These are phyloP conservation scores for Microcyclosporella mali DNA, from an alignment of 2,329 filamentous ascomycete species.

Conservation along the genomic window DNA sequence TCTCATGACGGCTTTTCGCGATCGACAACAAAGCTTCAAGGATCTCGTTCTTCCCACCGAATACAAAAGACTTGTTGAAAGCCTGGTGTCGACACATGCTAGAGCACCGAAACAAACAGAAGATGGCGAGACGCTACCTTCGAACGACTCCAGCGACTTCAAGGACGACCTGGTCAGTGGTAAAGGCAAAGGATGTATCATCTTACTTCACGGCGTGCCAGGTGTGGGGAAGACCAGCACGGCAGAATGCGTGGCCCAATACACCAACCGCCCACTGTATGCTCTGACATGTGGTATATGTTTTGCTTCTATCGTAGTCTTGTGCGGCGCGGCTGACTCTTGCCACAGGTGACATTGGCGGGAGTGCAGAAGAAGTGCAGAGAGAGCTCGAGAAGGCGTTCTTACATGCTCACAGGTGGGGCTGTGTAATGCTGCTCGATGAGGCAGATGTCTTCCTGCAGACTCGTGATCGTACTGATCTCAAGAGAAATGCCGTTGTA, in stretches of 20 bases:
- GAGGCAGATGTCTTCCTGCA: slow-evolving; percentile 44
- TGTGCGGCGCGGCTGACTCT: too few relatives aligned
- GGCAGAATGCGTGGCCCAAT: not conserved
- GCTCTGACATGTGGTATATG: not conserved
- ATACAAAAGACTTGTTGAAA: too few relatives aligned
- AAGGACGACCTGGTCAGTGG: not conserved
- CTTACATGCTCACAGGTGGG: slow-evolving; percentile 32
- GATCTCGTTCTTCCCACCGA: too few relatives aligned
- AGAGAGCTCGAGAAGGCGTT: not conserved
- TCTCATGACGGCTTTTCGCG: too few relatives aligned
- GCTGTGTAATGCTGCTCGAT: slow-evolving; percentile 48
- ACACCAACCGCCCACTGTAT: not conserved
- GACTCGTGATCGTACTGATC: slow-evolving; percentile 35
- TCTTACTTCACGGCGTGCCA: not conserved
- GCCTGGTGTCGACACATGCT: too few relatives aligned
- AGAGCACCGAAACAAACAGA: not conserved
- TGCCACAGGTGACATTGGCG: not conserved
- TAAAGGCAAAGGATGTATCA: not conserved
- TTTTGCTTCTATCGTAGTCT: too few relatives aligned
- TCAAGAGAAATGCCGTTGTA: slow-evolving; percentile 43
- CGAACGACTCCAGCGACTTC: not conserved
- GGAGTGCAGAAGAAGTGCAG: not conserved
- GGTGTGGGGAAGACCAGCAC: not conserved
- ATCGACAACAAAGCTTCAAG: too few relatives aligned
- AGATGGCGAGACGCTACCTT: not conserved